phyloP scores from a whole-genome alignment of 805 yeast species.

The Lipomyces yamanashiensis region DNA sequence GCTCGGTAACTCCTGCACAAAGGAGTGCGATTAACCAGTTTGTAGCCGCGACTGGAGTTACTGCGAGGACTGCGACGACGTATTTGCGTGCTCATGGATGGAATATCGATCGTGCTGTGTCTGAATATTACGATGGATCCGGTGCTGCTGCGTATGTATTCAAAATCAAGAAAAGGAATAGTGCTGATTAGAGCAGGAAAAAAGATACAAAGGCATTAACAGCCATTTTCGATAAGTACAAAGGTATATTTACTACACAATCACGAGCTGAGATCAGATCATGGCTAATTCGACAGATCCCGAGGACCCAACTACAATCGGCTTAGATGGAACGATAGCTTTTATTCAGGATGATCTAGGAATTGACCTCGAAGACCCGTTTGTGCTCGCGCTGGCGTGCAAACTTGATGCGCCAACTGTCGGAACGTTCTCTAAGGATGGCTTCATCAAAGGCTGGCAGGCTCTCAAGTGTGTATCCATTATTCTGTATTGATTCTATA shows the following conservation, averaged over 20 bases:
- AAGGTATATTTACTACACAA: too few relatives aligned
- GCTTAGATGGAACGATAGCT: conserved; percentile 74
- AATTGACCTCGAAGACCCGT: conserved; percentile 73
- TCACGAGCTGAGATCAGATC: too few relatives aligned
- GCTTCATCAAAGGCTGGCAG: conserved; percentile 66
- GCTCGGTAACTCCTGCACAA: conserved; percentile 21
- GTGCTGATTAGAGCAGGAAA: neutral
- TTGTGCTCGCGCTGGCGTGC: conserved; percentile 71
- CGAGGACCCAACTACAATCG: conserved; percentile 52
- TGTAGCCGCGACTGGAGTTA: conserved; percentile 27
- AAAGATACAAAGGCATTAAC: conserved; percentile 21
- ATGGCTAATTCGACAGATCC: conserved; percentile 30
- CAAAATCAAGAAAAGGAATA: neutral
- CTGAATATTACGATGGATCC: conserved; percentile 42
- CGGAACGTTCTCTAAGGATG: conserved; percentile 60
- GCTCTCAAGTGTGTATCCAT: conserved; percentile 38
- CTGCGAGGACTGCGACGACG: conserved; percentile 23
- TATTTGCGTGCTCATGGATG: conserved; percentile 37
- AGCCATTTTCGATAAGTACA: conserved; percentile 40
- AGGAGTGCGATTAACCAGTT: conserved; percentile 27
- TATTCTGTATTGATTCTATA: neutral
- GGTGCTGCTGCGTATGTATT: conserved; percentile 8
- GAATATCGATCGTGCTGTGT: conserved; percentile 45
- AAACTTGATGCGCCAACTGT: conserved; percentile 67
- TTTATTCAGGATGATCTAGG: conserved; percentile 67